Evolutionary conservation across 306 rosid species (phyloP).

Genomic region (Pyrus communis): DNA sequence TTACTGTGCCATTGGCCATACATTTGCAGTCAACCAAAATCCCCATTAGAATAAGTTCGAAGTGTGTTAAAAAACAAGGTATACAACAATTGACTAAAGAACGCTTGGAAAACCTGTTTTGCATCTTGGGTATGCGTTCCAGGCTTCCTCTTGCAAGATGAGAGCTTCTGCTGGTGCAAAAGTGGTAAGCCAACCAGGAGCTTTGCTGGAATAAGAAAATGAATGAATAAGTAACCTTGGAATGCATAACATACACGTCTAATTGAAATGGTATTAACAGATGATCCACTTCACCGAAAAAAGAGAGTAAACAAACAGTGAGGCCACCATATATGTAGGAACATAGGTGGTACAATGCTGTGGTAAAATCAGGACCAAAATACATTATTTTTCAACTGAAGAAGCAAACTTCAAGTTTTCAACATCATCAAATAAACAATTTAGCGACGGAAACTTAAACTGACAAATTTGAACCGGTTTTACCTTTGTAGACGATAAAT

Average conservation of each 20-base stretch:
- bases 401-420: neutral
- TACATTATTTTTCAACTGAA: neutral
- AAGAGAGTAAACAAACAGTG: neutral
- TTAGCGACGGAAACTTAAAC: neutral
- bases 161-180: constrained; percentile 44
- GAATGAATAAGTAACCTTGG: neutral
- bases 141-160: constrained; percentile 43
- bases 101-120: constrained; percentile 32
- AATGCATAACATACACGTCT: neutral
- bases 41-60: neutral
- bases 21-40: constrained; percentile 12
- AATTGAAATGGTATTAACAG: neutral
- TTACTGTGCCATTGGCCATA: constrained; percentile 17
- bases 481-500: constrained; percentile 40
- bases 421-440: neutral
- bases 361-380: neutral
- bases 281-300: neutral
- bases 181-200: constrained; percentile 38
- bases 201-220: constrained; percentile 32
- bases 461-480: neutral
- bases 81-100: neutral
- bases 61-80: neutral
- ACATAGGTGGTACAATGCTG: neutral
- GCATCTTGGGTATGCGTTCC: constrained; percentile 48
- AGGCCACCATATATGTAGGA: neutral